phyloP scores from a whole-genome alignment of 768 basidiomycete genomes.

The Calocera viscosa region DNA sequence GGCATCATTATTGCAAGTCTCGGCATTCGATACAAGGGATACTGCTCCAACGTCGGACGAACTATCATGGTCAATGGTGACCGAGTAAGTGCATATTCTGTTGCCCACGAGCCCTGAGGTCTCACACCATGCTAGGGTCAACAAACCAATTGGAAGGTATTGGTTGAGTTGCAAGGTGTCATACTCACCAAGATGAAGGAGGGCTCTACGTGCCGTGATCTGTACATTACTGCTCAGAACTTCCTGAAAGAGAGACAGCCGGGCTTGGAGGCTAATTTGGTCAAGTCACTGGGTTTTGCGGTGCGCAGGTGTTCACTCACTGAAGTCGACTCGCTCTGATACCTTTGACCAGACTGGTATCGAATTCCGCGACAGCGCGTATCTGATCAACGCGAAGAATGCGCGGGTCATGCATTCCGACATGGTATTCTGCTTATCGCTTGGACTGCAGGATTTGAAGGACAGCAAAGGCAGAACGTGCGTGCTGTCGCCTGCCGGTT shows the following conservation, averaged over 20 bases:
- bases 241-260: constrained; percentile 67
- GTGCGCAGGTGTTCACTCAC: constrained; percentile 34
- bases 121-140: constrained; percentile 49
- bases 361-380: constrained; percentile 84
- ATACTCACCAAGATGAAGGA: constrained; percentile 66
- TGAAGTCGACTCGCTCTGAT: neutral
- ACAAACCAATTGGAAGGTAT: constrained; percentile 72
- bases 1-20: constrained; percentile 80
- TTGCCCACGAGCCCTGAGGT: neutral
- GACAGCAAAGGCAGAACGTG: constrained; percentile 72
- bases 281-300: constrained; percentile 82
- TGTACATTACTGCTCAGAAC: constrained; percentile 63
- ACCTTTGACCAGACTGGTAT: constrained; percentile 60
- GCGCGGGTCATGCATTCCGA: constrained; percentile 51
- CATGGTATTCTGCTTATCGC: constrained; percentile 74
- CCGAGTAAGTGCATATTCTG: constrained; percentile 39
- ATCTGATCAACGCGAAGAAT: constrained; percentile 74
- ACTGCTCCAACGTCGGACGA: constrained; percentile 83
- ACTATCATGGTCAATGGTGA: constrained; percentile 93
- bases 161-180: constrained; percentile 66
- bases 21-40: constrained; percentile 84
- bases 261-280: constrained; percentile 69
- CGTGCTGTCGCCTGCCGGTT: constrained; percentile 17
- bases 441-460: constrained; percentile 74
- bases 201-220: constrained; percentile 59